Conservation (phyloP, 2,329 filamentous ascomycete genomes). For the Diaporthe nobilis region DNA sequence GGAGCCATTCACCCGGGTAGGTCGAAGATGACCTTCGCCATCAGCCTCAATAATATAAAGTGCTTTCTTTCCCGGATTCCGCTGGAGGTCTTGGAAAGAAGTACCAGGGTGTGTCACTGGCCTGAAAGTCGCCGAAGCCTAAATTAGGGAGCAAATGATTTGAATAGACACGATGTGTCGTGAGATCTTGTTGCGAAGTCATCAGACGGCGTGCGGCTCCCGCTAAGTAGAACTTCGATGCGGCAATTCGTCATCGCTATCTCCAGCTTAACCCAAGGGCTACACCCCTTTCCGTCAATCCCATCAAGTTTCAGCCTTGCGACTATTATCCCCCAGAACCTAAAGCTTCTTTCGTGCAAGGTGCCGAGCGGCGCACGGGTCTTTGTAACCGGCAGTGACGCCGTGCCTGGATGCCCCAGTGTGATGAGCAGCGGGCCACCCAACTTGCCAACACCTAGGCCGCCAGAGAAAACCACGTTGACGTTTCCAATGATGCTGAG, state of each 20-base stretch:
- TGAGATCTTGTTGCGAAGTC: neutral
- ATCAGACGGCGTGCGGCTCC: neutral
- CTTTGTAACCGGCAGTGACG: neutral
- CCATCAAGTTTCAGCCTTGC: neutral
- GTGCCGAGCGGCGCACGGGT: neutral
- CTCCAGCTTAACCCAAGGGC: neutral
- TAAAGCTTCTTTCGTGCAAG: neutral
- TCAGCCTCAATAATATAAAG: too few relatives aligned
- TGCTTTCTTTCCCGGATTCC: too few relatives aligned
- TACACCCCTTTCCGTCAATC: neutral
- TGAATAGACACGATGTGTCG: neutral
- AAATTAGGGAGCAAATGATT: neutral
- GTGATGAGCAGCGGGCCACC: neutral
- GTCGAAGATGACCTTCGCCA: too few relatives aligned
- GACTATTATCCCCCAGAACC: neutral
- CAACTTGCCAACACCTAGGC: neutral
- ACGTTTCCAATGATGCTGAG: neutral
- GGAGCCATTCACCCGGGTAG: too few relatives aligned
- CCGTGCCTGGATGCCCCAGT: neutral
- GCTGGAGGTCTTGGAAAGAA: too few relatives aligned
- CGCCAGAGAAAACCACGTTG: neutral
- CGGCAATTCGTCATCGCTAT: neutral
- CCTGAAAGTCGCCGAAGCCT: too few relatives aligned
- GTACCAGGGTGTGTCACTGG: neutral
- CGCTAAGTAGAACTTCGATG: neutral